Percentiles rank a stretch among this genome's conserved stretches.
Conservation (phyloP, 768 basidiomycete species). For the Multifurca ochricompacta region DNA sequence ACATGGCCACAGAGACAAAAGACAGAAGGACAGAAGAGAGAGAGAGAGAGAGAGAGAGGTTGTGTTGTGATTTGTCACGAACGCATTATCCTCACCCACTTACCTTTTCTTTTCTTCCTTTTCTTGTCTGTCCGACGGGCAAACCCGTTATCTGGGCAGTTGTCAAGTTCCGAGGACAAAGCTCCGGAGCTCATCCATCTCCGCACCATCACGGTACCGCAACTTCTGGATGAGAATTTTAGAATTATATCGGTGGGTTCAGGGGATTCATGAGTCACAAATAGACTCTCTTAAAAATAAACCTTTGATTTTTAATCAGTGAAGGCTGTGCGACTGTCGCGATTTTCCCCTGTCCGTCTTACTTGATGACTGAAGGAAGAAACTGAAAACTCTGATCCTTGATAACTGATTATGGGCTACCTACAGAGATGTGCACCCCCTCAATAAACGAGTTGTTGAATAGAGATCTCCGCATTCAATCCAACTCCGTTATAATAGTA, state of each 20-base stretch:
- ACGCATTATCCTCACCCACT: background rate
- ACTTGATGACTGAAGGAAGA: background rate
- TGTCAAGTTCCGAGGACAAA: slow-evolving; percentile 3
- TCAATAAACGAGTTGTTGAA: too few species aligned
- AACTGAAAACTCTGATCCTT: too few species aligned
- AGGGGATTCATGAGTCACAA: slow-evolving; percentile 8
- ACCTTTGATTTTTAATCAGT: background rate
- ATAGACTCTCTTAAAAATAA: background rate
- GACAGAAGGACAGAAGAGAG: too few species aligned
- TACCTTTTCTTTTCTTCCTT: slow-evolving; percentile 3
- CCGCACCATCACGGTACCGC: slow-evolving; percentile 3
- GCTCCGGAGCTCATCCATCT: slow-evolving; percentile 4
- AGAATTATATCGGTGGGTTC: background rate
- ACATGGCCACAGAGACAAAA: too few species aligned
- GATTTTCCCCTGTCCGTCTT: background rate
- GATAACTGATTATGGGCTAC: too few species aligned
- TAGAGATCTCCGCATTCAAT: too few species aligned
- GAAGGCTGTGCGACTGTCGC: background rate
- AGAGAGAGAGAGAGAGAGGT: too few species aligned
- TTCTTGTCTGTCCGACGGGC: too few species aligned
- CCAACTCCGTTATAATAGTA: too few species aligned
- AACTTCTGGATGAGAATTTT: slow-evolving; percentile 9
- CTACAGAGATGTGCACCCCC: too few species aligned
- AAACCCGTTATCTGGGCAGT: background rate
- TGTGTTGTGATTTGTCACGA: too few species aligned